These are phyloP conservation scores for Trametes pubescens DNA, from an alignment of 1,284 basidiomycete genomes.

Conservation along the genomic window DNA sequence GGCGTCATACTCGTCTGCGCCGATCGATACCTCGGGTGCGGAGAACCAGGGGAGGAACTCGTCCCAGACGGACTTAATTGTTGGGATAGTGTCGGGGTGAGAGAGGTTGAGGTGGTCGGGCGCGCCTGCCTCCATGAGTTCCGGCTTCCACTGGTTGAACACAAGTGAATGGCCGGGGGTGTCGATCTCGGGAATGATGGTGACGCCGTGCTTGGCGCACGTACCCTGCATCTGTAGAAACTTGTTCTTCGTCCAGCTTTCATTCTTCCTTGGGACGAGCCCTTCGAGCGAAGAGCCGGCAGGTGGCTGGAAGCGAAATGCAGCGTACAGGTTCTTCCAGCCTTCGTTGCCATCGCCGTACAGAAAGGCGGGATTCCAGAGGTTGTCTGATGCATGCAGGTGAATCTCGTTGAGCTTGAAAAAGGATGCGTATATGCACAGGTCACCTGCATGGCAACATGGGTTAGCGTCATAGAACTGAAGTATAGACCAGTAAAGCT, in stretches of 20 bases:
- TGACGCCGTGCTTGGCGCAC: constrained; percentile 36
- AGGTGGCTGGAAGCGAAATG: constrained; percentile 47
- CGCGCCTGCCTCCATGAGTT: constrained; percentile 43
- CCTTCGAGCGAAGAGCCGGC: constrained; percentile 42
- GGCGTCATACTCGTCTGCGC: constrained; percentile 46
- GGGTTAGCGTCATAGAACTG: neutral
- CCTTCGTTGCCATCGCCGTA: constrained; percentile 37
- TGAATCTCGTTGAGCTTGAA: constrained; percentile 49
- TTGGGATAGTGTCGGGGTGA: constrained; percentile 42
- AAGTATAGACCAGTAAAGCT: neutral
- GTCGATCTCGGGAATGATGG: constrained; percentile 49
- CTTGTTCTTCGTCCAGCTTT: constrained; percentile 41
- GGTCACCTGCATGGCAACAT: constrained; percentile 37
- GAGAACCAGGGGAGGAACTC: constrained; percentile 47
- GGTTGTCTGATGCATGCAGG: constrained; percentile 42
- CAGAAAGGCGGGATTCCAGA: constrained; percentile 40
- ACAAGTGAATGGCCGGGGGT: constrained; percentile 49
- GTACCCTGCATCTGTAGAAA: constrained; percentile 35
- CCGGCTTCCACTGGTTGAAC: constrained; percentile 51
- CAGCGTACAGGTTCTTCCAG: constrained; percentile 45
- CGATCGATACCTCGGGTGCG: constrained; percentile 42
- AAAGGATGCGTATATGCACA: constrained; percentile 50
- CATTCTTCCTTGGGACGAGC: constrained; percentile 45
- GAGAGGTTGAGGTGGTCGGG: constrained; percentile 47
- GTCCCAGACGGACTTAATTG: constrained; percentile 42